These are phyloP conservation scores for Mollisiaceae sp. DNA, from an alignment of 2,329 filamentous ascomycete species.

Conservation along the genomic window DNA sequence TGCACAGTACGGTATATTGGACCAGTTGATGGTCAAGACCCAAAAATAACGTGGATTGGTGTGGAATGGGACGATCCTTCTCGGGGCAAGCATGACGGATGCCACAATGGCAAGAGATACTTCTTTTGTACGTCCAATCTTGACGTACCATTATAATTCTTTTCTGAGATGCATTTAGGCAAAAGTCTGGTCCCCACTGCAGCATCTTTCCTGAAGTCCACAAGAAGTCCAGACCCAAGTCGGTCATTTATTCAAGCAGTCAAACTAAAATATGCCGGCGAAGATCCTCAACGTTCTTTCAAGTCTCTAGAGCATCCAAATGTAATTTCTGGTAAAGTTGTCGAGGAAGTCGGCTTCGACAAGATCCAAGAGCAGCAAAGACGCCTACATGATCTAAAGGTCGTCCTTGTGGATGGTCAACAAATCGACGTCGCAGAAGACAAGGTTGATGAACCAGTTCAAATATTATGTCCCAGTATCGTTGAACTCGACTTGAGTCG, in stretches of 20 bases:
- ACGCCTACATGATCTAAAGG: conserved; percentile 75
- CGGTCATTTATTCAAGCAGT: conserved; percentile 81
- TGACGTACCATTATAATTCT: background rate
- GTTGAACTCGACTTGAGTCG: conserved; percentile 83
- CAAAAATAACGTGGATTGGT: conserved; percentile 80
- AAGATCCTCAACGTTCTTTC: conserved; percentile 35
- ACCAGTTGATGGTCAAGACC: conserved; percentile 68
- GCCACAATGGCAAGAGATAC: conserved; percentile 78
- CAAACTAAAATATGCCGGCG: conserved; percentile 80
- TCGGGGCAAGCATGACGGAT: conserved; percentile 89
- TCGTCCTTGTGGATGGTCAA: conserved; percentile 82
- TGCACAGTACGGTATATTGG: conserved; percentile 90
- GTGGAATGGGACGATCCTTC: conserved; percentile 94
- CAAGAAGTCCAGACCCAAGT: conserved; percentile 68
- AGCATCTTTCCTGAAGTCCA: conserved; percentile 86
- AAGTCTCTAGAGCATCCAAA: conserved; percentile 57
- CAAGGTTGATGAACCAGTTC: conserved; percentile 48
- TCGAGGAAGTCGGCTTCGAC: conserved; percentile 93
- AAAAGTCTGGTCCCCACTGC: conserved; percentile 66
- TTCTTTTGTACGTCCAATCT: conserved; percentile 71
- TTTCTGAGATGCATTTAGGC: background rate
- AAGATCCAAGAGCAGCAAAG: conserved; percentile 85
- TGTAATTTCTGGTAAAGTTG: conserved; percentile 77
- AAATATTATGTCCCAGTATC: conserved; percentile 66
- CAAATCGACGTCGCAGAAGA: conserved; percentile 56